A percentile compares a stretch with the other conserved stretches of the same genome.
These are phyloP conservation scores for Thelonectria olida DNA, from an alignment of 2,329 filamentous ascomycete genomes.

Conservation along the genomic window DNA sequence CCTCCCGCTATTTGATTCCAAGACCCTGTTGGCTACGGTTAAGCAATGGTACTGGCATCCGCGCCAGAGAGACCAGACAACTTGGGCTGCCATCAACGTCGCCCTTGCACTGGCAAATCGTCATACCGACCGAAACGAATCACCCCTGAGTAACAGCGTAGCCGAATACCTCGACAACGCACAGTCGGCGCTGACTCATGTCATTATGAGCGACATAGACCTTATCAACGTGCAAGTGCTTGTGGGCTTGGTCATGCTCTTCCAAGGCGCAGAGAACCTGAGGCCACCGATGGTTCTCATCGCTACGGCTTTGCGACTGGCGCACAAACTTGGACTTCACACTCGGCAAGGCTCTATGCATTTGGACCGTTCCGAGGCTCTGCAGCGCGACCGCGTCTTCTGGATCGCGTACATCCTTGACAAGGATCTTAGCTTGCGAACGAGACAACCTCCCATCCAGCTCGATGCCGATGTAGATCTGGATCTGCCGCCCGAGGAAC, in stretches of 20 bases:
- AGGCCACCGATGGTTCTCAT: slow-evolving; percentile 16
- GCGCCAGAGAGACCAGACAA: not conserved
- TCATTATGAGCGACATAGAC: slow-evolving; percentile 1
- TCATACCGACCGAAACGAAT: not conserved
- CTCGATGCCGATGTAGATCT: slow-evolving; percentile 9
- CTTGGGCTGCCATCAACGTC: slow-evolving; percentile 27
- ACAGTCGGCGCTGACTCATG: slow-evolving; percentile 14
- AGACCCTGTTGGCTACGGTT: not conserved
- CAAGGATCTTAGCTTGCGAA: slow-evolving; percentile 17
- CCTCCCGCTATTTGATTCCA: slow-evolving; percentile 21
- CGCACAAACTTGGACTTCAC: slow-evolving; percentile 16
- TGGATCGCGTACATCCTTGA: slow-evolving; percentile 31
- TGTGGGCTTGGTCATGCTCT: slow-evolving; percentile 19
- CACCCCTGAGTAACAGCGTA: rapidly evolving
- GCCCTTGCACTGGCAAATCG: slow-evolving; percentile 22
- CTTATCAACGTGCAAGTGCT: slow-evolving; percentile 22
- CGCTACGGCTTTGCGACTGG: slow-evolving; percentile 22
- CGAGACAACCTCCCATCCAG: slow-evolving; percentile 14
- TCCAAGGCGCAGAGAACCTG: slow-evolving; percentile 9
- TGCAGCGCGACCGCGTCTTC: slow-evolving; percentile 20
- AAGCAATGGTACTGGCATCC: slow-evolving; percentile 16
- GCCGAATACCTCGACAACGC: slow-evolving; percentile 18
- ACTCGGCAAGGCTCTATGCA: not conserved
- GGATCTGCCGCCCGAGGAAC: slow-evolving; percentile 2
- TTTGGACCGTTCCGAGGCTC: not conserved